Percentiles rank a stretch among this genome's conserved stretches.
phyloP scores from a whole-genome alignment of 805 yeast genomes.

The Ogataea paraovalis region DNA sequence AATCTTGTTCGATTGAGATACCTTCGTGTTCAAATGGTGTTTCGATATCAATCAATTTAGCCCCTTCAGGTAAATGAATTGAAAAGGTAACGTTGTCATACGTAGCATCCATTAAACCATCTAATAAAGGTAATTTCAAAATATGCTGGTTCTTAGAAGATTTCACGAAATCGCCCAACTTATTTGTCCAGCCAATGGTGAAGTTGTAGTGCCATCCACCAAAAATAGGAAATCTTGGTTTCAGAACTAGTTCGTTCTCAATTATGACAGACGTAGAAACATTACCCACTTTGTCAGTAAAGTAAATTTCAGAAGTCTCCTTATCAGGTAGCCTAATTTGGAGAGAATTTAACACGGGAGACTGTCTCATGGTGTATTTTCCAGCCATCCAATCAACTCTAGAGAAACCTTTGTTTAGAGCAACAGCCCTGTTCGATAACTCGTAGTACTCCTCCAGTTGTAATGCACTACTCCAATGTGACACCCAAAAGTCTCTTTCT shows the following conservation, averaged over 20 bases:
- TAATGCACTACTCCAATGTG: constrained; percentile 72
- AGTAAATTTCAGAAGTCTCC: constrained; percentile 62
- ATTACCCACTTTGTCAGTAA: constrained; percentile 87
- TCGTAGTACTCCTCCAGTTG: constrained; percentile 86
- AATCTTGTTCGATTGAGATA: constrained; percentile 26
- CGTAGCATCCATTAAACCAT: constrained; percentile 65
- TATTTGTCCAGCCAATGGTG: constrained; percentile 89
- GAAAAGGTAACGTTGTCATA: constrained; percentile 58
- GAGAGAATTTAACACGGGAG: constrained; percentile 58
- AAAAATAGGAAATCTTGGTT: constrained; percentile 90
- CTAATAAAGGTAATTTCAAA: constrained; percentile 65
- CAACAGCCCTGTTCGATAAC: constrained; percentile 70
- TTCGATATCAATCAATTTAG: constrained; percentile 52
- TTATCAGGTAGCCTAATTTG: constrained; percentile 49
- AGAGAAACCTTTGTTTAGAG: constrained; percentile 65
- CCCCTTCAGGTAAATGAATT: constrained; percentile 84
- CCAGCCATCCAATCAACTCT: constrained; percentile 73
- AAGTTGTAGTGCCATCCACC: constrained; percentile 97
- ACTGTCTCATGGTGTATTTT: constrained; percentile 44
- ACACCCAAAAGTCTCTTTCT: constrained; percentile 79
- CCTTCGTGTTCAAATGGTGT: constrained; percentile 47
- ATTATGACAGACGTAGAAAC: constrained; percentile 68
- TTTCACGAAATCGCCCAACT: constrained; percentile 50
- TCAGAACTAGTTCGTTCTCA: constrained; percentile 48
- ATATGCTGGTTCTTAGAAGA: constrained; percentile 47